Percentiles rank a stretch among this genome's conserved stretches.
Evolutionary conservation across 306 rosid genomes (phyloP).

Genomic region (Prunus salicina): DNA sequence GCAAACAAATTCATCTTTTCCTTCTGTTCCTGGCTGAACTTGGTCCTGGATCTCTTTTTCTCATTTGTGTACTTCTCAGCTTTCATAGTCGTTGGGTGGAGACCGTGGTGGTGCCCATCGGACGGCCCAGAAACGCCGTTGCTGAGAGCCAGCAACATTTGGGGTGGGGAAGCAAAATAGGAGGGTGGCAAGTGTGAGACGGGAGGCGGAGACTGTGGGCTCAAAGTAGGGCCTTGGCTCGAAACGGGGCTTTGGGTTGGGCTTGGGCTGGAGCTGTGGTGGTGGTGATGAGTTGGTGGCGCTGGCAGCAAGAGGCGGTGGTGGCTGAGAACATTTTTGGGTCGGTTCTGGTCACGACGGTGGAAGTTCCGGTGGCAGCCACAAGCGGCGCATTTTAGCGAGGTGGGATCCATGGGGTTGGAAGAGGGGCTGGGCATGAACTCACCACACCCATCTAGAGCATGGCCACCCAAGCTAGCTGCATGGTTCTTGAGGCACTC

Average conservation of each 20-base stretch:
- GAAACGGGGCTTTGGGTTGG: conserved; percentile 44
- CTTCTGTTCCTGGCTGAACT: conserved; percentile 82
- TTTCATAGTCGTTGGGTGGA: conserved; percentile 19
- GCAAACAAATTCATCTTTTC: conserved; percentile 71
- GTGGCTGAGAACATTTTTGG: conserved; percentile 16
- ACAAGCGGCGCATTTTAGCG: conserved; percentile 84
- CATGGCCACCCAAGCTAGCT: conserved; percentile 76
- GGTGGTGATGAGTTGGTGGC: conserved; percentile 24
- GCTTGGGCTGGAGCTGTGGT: conserved; percentile 44
- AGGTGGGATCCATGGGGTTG: conserved; percentile 54
- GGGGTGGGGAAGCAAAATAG: conserved; percentile 55
- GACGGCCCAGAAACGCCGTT: conserved; percentile 31
- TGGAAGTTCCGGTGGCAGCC: conserved; percentile 97
- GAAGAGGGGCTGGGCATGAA: conserved; percentile 60
- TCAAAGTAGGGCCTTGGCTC: conserved; percentile 51
- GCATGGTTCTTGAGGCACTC: conserved; percentile 95
- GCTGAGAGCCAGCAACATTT: conserved; percentile 60
- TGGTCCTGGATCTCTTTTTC: conserved; percentile 71
- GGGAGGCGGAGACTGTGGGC: conserved; percentile 73
- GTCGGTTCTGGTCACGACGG: conserved; percentile 59
- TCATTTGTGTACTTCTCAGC: conserved; percentile 19
- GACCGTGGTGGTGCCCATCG: conserved; percentile 27
- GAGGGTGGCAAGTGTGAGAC: conserved; percentile 72
- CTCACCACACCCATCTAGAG: conserved; percentile 91
- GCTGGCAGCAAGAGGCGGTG: conserved; percentile 26